A percentile compares a stretch with the other conserved stretches of the same genome.
phyloP scores from a whole-genome alignment of 31 red algal species.

The Odonthalia washingtoniensis region DNA sequence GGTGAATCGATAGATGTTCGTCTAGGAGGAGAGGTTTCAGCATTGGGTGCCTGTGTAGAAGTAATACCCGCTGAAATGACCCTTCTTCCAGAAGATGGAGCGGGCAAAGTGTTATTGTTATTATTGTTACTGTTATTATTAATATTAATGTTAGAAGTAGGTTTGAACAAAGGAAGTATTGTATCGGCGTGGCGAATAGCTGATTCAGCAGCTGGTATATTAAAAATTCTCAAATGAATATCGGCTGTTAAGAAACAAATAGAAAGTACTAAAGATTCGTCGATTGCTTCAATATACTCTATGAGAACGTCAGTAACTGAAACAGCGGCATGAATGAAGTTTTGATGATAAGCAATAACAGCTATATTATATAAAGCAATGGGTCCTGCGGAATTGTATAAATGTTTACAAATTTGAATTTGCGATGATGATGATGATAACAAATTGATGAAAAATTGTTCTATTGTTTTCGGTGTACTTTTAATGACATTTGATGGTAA shows the following conservation, averaged over 20 bases:
- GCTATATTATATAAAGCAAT: constrained; percentile 68
- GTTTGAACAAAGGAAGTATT: constrained; percentile 29
- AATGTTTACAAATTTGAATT: constrained; percentile 30
- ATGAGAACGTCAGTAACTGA: constrained; percentile 45
- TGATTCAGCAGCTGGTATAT: constrained; percentile 20
- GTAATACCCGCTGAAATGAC: too few relatives aligned
- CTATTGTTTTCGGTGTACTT: constrained; percentile 6
- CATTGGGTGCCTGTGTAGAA: too few relatives aligned
- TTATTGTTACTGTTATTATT: too few relatives aligned
- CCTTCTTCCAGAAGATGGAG: too few relatives aligned
- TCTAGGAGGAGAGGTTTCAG: too few relatives aligned
- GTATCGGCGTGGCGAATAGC: constrained; percentile 44
- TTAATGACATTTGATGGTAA: constrained; percentile 11
- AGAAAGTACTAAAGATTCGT: constrained; percentile 67
- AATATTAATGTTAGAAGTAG: too few relatives aligned
- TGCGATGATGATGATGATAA: neutral
- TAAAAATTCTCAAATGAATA: constrained; percentile 39
- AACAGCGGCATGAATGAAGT: constrained; percentile 38
- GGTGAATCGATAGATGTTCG: too few relatives aligned
- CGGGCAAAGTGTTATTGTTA: too few relatives aligned
- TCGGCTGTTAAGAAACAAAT: constrained; percentile 64
- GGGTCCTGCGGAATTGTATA: constrained; percentile 38
- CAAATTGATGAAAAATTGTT: neutral
- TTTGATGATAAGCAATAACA: constrained; percentile 62
- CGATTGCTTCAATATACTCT: constrained; percentile 60